phyloP scores from a whole-genome alignment of 257 asterid genomes.

The Echites panduratus region DNA sequence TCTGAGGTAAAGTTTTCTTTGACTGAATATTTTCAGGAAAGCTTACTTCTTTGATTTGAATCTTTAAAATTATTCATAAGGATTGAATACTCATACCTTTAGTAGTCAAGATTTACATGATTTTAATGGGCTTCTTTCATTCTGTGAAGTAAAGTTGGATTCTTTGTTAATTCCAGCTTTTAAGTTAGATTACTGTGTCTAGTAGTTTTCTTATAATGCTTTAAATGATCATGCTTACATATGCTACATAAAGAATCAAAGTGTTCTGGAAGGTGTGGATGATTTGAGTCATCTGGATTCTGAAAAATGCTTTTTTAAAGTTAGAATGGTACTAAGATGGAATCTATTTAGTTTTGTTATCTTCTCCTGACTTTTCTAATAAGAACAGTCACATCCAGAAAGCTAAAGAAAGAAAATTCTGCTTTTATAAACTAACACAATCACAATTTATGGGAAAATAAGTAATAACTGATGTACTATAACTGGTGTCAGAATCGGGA shows the following conservation, averaged over 20 bases:
- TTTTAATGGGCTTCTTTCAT: not conserved
- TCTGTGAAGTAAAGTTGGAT: not conserved
- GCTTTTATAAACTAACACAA: not conserved
- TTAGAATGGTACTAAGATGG: not conserved
- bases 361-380: not conserved
- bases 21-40: too few species aligned
- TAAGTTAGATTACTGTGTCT: too few species aligned
- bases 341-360: not conserved
- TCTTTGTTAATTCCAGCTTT: too few species aligned
- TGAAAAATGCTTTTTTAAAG: not conserved
- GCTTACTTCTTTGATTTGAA: too few species aligned
- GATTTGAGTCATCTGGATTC: not conserved
- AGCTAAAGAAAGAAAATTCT: not conserved
- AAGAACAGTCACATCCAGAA: not conserved
- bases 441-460: not conserved
- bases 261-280: not conserved
- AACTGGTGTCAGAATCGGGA: conserved; percentile 44
- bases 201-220: not conserved
- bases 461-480: not conserved
- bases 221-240: not conserved
- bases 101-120: not conserved
- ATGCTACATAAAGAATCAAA: too few species aligned
- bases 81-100: too few species aligned
- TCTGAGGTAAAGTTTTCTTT: too few species aligned
- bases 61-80: not conserved